Base-by-base conservation (phyloP, 2,329 filamentous ascomycete genomes). In the Fusarium sp. region DNA sequence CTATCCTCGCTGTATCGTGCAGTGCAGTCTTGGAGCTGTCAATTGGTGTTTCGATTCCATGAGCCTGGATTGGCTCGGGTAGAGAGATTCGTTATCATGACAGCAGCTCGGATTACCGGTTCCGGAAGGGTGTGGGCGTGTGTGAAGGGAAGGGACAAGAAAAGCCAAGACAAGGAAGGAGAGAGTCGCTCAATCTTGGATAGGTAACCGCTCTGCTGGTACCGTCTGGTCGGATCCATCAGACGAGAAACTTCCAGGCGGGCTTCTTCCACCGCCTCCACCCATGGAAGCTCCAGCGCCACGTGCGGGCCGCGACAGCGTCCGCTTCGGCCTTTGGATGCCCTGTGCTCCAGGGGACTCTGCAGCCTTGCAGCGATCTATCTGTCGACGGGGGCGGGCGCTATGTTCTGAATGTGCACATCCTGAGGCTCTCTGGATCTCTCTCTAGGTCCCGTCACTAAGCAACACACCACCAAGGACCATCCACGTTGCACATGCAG, bases 321-420 rank as follows among this genome's bases (percentile, higher is more conserved):
- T 26, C 46, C 22, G 41, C 41, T 31, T 39, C 46, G 40, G 32
- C 42, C 49, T 34, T 35, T n/a, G 39, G 22, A 15, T 61, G 67
- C 32, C 53, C 65, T 70, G 65, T 59, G 67, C 63, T 64, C 48
- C 53, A 65, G 61, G 54, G 56, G 54, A 62, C 39, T 41, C 39
- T 44, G 44, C 56, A 67, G 58, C 63, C 63, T 63, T 66, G 63
- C 55, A 67, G 54, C 63, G 63, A 65, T 65, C 62, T 47, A 65
- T 65, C 62, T 47, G 52, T 45, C 40, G 31, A 13, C 12, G 10
- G 11, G 31, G 31, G 12, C 34, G 53, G 41, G 38, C 58, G 29
- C 54, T 41, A 48, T 19, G 19, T 19, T 19, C 19, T 19, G 19
- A 19, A 19, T 19, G 19, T 19, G 19, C 19, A 19, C 19, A 19